phyloP scores from a whole-genome alignment of 352 stramenopile genomes.

The Phytophthora brassicae region DNA sequence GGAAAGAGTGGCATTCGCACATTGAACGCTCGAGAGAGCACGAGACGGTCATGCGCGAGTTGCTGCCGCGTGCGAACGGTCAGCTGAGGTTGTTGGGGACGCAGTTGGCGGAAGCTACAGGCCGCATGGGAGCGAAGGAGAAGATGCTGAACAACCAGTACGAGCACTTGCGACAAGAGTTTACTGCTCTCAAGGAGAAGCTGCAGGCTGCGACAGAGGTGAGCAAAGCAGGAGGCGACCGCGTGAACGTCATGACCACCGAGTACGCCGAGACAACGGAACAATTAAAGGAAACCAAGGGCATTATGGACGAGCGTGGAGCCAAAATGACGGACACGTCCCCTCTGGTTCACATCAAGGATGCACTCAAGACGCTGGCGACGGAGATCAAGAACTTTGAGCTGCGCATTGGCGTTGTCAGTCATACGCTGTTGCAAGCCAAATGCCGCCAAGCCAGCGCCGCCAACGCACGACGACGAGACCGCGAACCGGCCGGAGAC shows the following conservation, averaged over 20 bases:
- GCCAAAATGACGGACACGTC: slow-evolving; percentile 88
- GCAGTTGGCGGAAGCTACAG: slow-evolving; percentile 59
- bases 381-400: slow-evolving; percentile 84
- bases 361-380: slow-evolving; percentile 74
- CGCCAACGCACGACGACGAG: slow-evolving; percentile 35
- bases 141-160: slow-evolving; percentile 86
- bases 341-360: slow-evolving; percentile 84
- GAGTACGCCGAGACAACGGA: slow-evolving; percentile 74
- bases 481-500: slow-evolving; percentile 31
- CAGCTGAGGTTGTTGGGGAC: slow-evolving; percentile 63
- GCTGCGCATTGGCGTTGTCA: slow-evolving; percentile 78
- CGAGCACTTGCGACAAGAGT: slow-evolving; percentile 68
- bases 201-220: slow-evolving; percentile 58
- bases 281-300: slow-evolving; percentile 76
- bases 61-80: slow-evolving; percentile 55
- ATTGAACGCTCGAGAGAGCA: slow-evolving; percentile 80
- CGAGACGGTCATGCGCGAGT: slow-evolving; percentile 58
- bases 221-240: slow-evolving; percentile 65
- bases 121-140: slow-evolving; percentile 70
- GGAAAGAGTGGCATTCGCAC: slow-evolving; percentile 80
- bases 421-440: slow-evolving; percentile 75
- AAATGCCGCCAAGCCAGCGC: slow-evolving; percentile 62
- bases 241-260: slow-evolving; percentile 77
- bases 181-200: slow-evolving; percentile 64
- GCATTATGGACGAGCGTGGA: slow-evolving; percentile 74